Percentiles rank a stretch among this genome's conserved stretches.
phyloP scores from a whole-genome alignment of 2,329 filamentous ascomycete genomes.

The Neofusicoccum parvum region DNA sequence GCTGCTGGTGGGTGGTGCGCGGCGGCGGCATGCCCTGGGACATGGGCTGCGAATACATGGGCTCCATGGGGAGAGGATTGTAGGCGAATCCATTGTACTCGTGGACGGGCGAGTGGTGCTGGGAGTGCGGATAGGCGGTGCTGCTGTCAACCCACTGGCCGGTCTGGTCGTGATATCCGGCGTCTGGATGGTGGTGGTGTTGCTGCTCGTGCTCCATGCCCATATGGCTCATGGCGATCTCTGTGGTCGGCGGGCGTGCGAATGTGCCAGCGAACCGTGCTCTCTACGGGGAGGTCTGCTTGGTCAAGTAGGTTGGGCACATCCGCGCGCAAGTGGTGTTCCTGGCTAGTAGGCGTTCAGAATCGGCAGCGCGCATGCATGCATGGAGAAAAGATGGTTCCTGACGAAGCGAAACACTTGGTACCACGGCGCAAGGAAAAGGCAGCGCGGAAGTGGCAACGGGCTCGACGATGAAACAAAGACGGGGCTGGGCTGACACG shows the following conservation, averaged over 20 bases:
- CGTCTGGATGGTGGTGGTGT: slow-evolving; percentile 24
- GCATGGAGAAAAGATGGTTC: slow-evolving; percentile 37
- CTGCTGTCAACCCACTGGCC: slow-evolving; percentile 35
- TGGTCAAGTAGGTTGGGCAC: slow-evolving; percentile 29
- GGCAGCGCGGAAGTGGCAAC: slow-evolving; percentile 2
- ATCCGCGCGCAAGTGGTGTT: slow-evolving; percentile 24
- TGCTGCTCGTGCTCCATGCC: slow-evolving; percentile 45
- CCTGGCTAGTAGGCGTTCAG: slow-evolving; percentile 27
- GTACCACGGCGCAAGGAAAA: slow-evolving; percentile 23
- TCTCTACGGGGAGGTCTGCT: slow-evolving; percentile 33
- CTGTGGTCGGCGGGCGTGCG: slow-evolving; percentile 21
- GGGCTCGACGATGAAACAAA: slow-evolving; percentile 12
- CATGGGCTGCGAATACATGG: slow-evolving; percentile 32
- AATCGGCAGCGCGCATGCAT: slow-evolving; percentile 40
- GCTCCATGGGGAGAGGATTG: slow-evolving; percentile 43
- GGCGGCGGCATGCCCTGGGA: slow-evolving; percentile 34
- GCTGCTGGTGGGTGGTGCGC: slow-evolving; percentile 42
- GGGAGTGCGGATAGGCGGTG: slow-evolving; percentile 33
- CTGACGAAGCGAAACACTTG: slow-evolving; percentile 34
- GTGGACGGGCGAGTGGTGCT: slow-evolving; percentile 43
- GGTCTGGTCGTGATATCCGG: slow-evolving; percentile 34
- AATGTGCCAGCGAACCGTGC: slow-evolving; percentile 25
- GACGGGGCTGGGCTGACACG: slow-evolving; percentile 19
- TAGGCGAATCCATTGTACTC: slow-evolving; percentile 44
- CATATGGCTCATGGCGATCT: slow-evolving; percentile 42